Evolutionary conservation across 805 yeast species (phyloP).

Genomic region (Kregervanrija fluxuum): DNA sequence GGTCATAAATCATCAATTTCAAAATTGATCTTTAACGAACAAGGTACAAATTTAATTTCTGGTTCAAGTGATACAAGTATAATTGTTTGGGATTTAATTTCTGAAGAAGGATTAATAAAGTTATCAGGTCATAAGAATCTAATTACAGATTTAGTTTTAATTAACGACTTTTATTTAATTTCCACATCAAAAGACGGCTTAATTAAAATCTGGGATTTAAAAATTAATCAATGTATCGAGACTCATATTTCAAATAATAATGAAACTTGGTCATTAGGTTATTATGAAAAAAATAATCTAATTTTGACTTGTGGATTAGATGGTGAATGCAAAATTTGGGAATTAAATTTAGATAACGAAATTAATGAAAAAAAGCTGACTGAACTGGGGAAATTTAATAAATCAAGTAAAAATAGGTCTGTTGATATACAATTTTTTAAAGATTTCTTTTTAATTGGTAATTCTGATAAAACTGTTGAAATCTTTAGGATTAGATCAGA

Average conservation of each 20-base stretch:
- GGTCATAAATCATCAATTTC: slow-evolving; percentile 90
- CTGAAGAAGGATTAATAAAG: slow-evolving; percentile 83
- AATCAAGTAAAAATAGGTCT: slow-evolving; percentile 71
- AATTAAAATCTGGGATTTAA: slow-evolving; percentile 89
- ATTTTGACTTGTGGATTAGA: slow-evolving; percentile 72
- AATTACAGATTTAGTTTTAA: slow-evolving; percentile 65
- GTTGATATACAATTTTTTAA: slow-evolving; percentile 47
- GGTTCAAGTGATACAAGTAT: slow-evolving; percentile 83
- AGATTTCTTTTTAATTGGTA: slow-evolving; percentile 61
- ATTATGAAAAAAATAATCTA: slow-evolving; percentile 30
- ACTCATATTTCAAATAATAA: slow-evolving; percentile 91
- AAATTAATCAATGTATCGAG: slow-evolving; percentile 83
- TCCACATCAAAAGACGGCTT: slow-evolving; percentile 86
- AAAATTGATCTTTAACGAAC: slow-evolving; percentile 57
- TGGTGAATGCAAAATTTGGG: slow-evolving; percentile 81
- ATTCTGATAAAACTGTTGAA: slow-evolving; percentile 76
- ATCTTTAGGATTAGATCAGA: slow-evolving; percentile 66
- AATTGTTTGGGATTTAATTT: slow-evolving; percentile 91
- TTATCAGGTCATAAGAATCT: slow-evolving; percentile 85
- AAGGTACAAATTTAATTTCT: slow-evolving; percentile 79
- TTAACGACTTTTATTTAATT: slow-evolving; percentile 48
- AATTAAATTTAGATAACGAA: slow-evolving; percentile 44
- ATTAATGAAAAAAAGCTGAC: slow-evolving; percentile 30
- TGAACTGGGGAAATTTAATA: slow-evolving; percentile 63
- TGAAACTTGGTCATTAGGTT: slow-evolving; percentile 84